Evolutionary conservation across 345 rosid genomes (phyloP).

Genomic region (Brassica juncea): DNA sequence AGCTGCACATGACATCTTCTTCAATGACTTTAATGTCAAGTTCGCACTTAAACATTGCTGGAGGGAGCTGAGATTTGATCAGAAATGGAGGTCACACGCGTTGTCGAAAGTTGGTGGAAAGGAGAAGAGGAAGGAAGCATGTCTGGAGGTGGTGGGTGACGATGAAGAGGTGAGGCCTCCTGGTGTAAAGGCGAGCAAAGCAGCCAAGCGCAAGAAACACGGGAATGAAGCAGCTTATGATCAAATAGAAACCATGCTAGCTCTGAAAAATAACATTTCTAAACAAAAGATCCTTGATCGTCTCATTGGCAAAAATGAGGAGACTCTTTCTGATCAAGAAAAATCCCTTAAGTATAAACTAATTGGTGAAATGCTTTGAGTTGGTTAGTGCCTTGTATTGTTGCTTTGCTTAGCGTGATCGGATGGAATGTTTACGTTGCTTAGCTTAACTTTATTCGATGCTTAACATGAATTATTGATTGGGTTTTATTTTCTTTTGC

Average conservation of each 20-base stretch:
- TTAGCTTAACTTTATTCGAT: too few relatives aligned
- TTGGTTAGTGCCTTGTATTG: too few relatives aligned
- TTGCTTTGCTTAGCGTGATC: too few relatives aligned
- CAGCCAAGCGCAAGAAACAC: not conserved
- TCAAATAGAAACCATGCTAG: not conserved
- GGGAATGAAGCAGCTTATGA: not conserved
- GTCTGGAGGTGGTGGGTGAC: not conserved
- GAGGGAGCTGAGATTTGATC: not conserved
- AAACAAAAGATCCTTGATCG: not conserved
- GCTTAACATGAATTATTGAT: too few relatives aligned
- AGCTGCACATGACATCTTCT: not conserved
- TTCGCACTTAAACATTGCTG: not conserved
- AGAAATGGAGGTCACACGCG: not conserved
- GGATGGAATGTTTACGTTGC: too few relatives aligned
- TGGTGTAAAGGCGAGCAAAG: not conserved
- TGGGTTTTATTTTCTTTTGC: too few relatives aligned
- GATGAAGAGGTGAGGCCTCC: not conserved
- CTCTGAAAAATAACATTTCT: not conserved
- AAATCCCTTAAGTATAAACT: not conserved
- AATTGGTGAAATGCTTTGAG: too few relatives aligned
- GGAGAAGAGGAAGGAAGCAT: not conserved
- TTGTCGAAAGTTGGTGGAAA: not conserved
- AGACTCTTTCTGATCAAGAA: not conserved
- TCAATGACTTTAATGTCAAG: not conserved
- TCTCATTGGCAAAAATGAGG: not conserved